Base-by-base conservation (phyloP, 2,329 filamentous ascomycete genomes). In the Thielaviopsis musarum region DNA sequence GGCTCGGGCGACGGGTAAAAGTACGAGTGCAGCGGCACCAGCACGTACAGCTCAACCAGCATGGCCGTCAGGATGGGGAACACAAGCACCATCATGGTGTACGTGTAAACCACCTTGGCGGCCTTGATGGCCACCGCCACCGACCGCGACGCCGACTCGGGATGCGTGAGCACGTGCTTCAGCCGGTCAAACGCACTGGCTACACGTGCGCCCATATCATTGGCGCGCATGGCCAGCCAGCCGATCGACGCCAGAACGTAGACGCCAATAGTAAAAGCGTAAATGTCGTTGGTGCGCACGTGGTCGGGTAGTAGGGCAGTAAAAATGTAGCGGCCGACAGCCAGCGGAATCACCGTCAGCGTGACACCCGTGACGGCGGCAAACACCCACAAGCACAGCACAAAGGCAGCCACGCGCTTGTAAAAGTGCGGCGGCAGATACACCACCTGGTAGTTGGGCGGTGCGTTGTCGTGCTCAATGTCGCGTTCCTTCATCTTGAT, bases 381-480 rank as follows among this genome's bases (percentile, higher is more conserved):
- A 71, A 98, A 97, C 38, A 90, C 69, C 93, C 93, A 98, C 64
- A 98, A 88, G 56, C 86, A 83, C 59, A 93, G 72, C 64, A 97
- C 90, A 71, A 98, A 97, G 2, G 88, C 72, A 57, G 85, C 86
- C 62, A 97, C 83, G 59, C 94, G 83, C 26, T 82, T 67, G 10
- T 85, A 81, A 74, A 98, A 97, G 71, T 81, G 81, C 0, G 93
- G 91, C 7, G 93, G 93, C 19, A 97, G 74, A 66, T 91, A 93
- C 21, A 91, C 85, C 60, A 82, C 76, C 64, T 84, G 78, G 68
- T 87, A 89, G 68, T 82, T 77, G 26, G 75, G 72, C 61, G 79
- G 80, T 28, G 75, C 74, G 65, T 81, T 82, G 0, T 80, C 66
- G 15, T 26, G 34, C 13, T 30, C 26, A 15, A 62, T 57, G 12